Evolutionary conservation across 1,284 basidiomycete genomes (phyloP), one percentile per base, ranked within the genome.

Genomic region (Cutaneotrichosporon dermatis): DNA sequence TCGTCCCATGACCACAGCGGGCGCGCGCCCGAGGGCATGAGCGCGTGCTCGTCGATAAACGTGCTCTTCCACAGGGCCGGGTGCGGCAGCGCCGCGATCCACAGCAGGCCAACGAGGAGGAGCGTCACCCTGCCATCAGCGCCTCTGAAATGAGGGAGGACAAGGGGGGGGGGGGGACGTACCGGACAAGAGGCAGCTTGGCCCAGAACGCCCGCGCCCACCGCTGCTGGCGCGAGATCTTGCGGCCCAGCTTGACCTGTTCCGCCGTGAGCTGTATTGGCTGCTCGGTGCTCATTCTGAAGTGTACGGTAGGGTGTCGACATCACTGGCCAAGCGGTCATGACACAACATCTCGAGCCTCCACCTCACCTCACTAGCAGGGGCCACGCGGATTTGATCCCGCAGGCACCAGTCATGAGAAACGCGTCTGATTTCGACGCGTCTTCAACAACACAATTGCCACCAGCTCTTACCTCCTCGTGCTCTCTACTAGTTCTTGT

Each of bases 41-140:
- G 79, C 0, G 94, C 93, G 75, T 97, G 94, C 79, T 97, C 93
- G 73, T 94, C 91, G 50, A 93, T 88, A 73, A 90, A 94, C 13
- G 86, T 88, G 4, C 78, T 74, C 67, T 86, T 82, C 13, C 86
- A 87, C 4, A 94, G 80, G 1, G 79, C 74, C 13, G 84, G 80
- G 12, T 83, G 80, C 4, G 91, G 91, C 54, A 94, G 81, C 8
- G 83, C 75, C 5, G 86, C 63, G 73, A 94, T 82, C 90, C 92
- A 94, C 33, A 83, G 57, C 72, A 88, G 85, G 12, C 90, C 90
- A 11, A 80, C 73, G 34, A 82, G 57, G 45, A 89, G 83, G 34
- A 94, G 75, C 12, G 56, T 12, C 4, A 58, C 12, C 4, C 62
- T 64, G 49, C 8, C 15, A 56, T 59, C 46, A 57, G 54, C 54